Base-by-base conservation (phyloP, 495 filamentous ascomycete genomes). In the Diplogelasinospora grovesii region DNA sequence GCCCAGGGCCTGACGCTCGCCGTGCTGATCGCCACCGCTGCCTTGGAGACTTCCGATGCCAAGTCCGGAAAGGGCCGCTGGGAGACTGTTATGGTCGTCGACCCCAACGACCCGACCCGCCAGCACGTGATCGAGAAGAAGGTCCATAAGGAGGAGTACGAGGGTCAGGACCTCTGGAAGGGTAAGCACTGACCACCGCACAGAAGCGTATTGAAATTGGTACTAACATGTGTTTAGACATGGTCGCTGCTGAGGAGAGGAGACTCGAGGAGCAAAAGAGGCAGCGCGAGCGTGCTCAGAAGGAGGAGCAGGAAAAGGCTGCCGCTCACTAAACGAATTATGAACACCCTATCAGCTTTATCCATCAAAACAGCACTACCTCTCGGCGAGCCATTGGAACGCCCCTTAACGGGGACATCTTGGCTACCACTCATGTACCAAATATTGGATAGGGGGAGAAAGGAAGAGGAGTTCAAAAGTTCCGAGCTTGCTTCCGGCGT, bases 1-100 rank as follows among this genome's bases (percentile, higher is more conserved):
- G 92, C 92, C n/a, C 92, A 98, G 69, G 89, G 88, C 11, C 66
- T 95, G 53, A 96, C 92, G 34, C 66, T 98, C 13, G 85, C 84
- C 55, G 86, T 97, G 37, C 66, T 98, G 44, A 69, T 95, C 52
- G 87, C 86, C 22, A 85, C 79, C 42, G 90, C 93, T 26, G 87
- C 78, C 13, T 84, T 97, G 56, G 92, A 98, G 80, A 82, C 89
- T 21, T 75, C 74, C 5, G 92, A 98, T 61, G 82, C 84, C 41
- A 75, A 72, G 46, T 74, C 72, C 49, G 86, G 83, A 13, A 76
- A 76, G 56, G 89, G 89, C 52, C 75, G 79, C 55, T 86, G 77
- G 75, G 77, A 81, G 71, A 84, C 77, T 30, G 69, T 86, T 45
- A 79, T 75, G 73, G 68, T 85, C n/a, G 26, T 83, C 31, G 80